These are phyloP conservation scores for Asclepias syriaca DNA, from an alignment of 257 asterid genomes.

Conservation along the genomic window DNA sequence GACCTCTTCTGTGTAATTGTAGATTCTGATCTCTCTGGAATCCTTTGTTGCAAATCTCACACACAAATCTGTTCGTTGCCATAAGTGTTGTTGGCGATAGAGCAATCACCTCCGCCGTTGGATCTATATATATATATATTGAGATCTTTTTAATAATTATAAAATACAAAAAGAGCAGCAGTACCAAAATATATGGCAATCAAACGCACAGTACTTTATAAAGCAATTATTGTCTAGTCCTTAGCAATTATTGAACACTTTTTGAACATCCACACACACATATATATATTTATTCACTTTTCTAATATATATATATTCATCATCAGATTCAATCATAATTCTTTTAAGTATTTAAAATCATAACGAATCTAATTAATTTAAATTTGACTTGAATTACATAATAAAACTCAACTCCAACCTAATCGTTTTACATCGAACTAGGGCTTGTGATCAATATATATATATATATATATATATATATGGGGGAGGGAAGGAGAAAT, in stretches of 20 bases:
- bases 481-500: not conserved
- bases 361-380: too few species aligned
- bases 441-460: too few species aligned
- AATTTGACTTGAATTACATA: too few species aligned
- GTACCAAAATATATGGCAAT: conserved; percentile 27
- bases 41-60: conserved; percentile 87
- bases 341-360: too few species aligned
- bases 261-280: not conserved
- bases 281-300: not conserved
- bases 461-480: too few species aligned
- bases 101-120: conserved; percentile 77
- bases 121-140: conserved; percentile 37
- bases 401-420: too few species aligned
- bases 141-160: not conserved
- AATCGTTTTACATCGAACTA: too few species aligned
- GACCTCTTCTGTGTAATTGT: conserved; percentile 79
- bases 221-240: conserved; percentile 31
- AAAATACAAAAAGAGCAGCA: conserved; percentile 8
- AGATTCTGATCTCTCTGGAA: conserved; percentile 89
- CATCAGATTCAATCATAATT: too few species aligned
- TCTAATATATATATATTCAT: not conserved
- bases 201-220: conserved; percentile 24
- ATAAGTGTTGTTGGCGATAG: conserved; percentile 78
- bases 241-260: conserved; percentile 54
- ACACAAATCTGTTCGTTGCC: conserved; percentile 86